phyloP scores from a whole-genome alignment of 495 filamentous ascomycete genomes.

The Penicillium salamii region DNA sequence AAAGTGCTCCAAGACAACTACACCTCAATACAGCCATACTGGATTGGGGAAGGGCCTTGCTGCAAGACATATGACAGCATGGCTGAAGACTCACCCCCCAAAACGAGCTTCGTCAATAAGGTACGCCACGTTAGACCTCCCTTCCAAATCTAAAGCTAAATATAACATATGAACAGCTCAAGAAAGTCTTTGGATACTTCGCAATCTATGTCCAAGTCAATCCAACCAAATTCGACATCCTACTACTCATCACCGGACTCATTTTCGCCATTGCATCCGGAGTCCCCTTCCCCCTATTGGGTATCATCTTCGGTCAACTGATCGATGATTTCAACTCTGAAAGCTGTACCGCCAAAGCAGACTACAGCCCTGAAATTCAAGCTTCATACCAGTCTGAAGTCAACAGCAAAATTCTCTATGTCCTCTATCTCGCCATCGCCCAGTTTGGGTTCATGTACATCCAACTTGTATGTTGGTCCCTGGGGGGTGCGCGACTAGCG shows the following conservation, averaged over 20 bases:
- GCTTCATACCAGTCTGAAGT: conserved; percentile 39
- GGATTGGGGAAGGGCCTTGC: too few species aligned
- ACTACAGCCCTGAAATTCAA: conserved; percentile 8
- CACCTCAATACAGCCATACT: too few species aligned
- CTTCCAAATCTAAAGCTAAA: not conserved
- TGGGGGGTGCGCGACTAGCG: conserved; percentile 59
- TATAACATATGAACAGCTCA: not conserved
- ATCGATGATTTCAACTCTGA: conserved; percentile 63
- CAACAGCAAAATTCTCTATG: conserved; percentile 56
- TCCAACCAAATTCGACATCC: conserved; percentile 40
- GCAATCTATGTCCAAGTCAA: conserved; percentile 10
- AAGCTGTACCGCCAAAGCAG: conserved; percentile 40
- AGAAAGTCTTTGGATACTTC: conserved; percentile 7
- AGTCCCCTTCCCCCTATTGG: conserved; percentile 65
- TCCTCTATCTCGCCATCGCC: conserved; percentile 62
- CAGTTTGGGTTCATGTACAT: conserved; percentile 59
- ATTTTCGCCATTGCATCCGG: conserved; percentile 58
- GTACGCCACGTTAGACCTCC: not conserved
- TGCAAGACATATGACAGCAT: not conserved
- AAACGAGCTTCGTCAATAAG: not conserved
- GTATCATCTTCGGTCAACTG: conserved; percentile 65
- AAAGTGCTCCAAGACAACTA: not conserved
- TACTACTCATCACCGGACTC: conserved; percentile 35
- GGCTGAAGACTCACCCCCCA: not conserved
- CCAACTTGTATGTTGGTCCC: conserved; percentile 53